phyloP scores from a whole-genome alignment of 192 early-diverging fungal genomes.

The Diversispora epigaea region DNA sequence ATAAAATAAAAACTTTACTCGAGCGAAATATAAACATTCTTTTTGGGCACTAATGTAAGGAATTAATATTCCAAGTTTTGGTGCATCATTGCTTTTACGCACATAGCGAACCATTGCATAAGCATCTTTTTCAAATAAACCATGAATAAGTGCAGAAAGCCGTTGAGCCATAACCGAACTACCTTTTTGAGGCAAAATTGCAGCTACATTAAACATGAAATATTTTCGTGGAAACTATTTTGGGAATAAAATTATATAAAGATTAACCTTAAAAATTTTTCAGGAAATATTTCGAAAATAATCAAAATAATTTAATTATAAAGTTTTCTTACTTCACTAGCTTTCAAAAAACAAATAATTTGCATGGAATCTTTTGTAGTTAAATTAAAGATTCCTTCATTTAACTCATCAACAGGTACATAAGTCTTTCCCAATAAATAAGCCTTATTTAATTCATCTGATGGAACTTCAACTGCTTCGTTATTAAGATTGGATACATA shows the following conservation, averaged over 20 bases:
- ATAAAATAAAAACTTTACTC: not conserved
- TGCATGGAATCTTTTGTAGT: conserved; percentile 54
- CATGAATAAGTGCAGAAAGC: conserved; percentile 56
- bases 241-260: no score
- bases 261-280: not conserved
- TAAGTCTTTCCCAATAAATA: conserved; percentile 70
- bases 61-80: conserved; percentile 64
- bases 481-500: conserved; percentile 35
- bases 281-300: not conserved
- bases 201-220: conserved; percentile 53
- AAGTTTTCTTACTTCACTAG: conserved; percentile 40
- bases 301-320: not conserved
- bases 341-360: conserved; percentile 61
- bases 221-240: conserved; percentile 57
- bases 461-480: conserved; percentile 38
- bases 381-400: conserved; percentile 62
- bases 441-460: conserved; percentile 59
- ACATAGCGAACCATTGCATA: conserved; percentile 67
- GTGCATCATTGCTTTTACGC: conserved; percentile 43
- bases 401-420: conserved; percentile 59
- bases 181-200: conserved; percentile 50
- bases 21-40: conserved; percentile 48
- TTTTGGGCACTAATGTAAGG: conserved; percentile 46
- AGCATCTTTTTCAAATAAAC: conserved; percentile 49
- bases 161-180: conserved; percentile 37